Base-by-base conservation (phyloP, 257 asterid species). In the Knoxia roxburghii region DNA sequence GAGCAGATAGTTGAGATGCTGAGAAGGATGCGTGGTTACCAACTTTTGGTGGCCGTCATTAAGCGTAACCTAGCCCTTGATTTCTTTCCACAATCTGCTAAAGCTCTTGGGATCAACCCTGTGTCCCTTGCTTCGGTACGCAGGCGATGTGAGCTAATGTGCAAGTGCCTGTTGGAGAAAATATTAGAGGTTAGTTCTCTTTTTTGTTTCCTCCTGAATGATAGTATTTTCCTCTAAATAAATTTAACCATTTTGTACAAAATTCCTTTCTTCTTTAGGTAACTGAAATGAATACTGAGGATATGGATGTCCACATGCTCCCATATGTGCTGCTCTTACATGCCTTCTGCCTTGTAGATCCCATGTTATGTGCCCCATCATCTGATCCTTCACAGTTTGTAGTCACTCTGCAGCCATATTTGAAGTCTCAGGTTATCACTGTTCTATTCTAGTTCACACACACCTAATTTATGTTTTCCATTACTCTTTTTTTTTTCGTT, bases 371-470 rank as follows among this genome's bases (percentile, higher is more conserved):
- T 73, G 88, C 93, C 57, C 99, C 99, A 65, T 83, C 96, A 72
- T 86, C 99, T 67, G 95, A 94, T 84, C 95, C 99, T 81, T 86
- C 99, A 18, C 95, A 88, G 80, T 94, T 94, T 87, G 84, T 90
- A 71, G 84, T 87, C 78, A 94, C 99, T 32, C 79, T 94, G 73
- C 99, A 90, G 70, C 97, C 99, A 37, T 94, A 94, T 76, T 79
- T 94, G 81, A 94, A 88, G 90, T 85, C 84, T 73, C 97, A 90
- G 99, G 99, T 94, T 73, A 62, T 61, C 37, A 41, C 29, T 12
- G 53, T 57, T 35, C 67, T 55, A 8, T 51, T 56, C 23, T 62
- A 14, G 30, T 65, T 17, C 4, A 45, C 29, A 26, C 27, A 15
- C 27, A 26, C 23, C 7, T 32, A 58, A 58, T 58, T 2, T 48